Base-by-base conservation (phyloP, 768 basidiomycete genomes). In the Hortiboletus campestris region DNA sequence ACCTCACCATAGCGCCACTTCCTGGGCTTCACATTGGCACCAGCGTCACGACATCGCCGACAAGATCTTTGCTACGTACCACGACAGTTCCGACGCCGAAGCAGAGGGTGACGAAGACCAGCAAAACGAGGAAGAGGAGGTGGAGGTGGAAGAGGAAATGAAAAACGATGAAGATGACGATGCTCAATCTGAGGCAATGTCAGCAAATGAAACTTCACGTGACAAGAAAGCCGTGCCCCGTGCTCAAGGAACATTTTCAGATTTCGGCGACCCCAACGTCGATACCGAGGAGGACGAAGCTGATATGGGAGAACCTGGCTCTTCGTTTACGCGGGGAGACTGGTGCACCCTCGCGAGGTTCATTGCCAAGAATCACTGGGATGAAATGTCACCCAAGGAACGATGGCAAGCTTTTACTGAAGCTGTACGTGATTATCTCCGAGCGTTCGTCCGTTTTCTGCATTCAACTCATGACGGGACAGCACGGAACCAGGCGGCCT, bases 21-120 rank as follows among this genome's bases (percentile, higher is more conserved):
- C 86, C 1, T 89, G 87, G 87, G 72, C 74, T 22, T 80, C 83
- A n/a, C 80, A 85, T 62, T 89, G 87, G 87, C 79, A 78, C 7
- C 77, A 77, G 50, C 77, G 82, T 51, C 83, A 86, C 53, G 85
- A 86, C 60, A 65, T 87, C 28, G 84, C 84, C 1, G 86, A 86
- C 62, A 84, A 85, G 62, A 84, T 86, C 28, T 63, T 85, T 19
- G 66, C 70, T 3, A 57, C 70, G 2, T 71, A 72, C 44, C 81
- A 48, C n/a, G 35, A 38, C 13, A 57, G 38, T 22, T 63, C 49
- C 14, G 59, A 79, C 19, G 73, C 74, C 7, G 76, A 75, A 20
- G 65, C 70, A 29, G 53, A 43, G 44, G 72, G 67, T 7, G 66
- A 71, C 19, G 72, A 73, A n/a, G 66, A 68, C 4, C 74, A 75